Evolutionary conservation across 495 filamentous ascomycete genomes (phyloP), one percentile per base, ranked within the genome.

Genomic region (Evernia prunastri): DNA sequence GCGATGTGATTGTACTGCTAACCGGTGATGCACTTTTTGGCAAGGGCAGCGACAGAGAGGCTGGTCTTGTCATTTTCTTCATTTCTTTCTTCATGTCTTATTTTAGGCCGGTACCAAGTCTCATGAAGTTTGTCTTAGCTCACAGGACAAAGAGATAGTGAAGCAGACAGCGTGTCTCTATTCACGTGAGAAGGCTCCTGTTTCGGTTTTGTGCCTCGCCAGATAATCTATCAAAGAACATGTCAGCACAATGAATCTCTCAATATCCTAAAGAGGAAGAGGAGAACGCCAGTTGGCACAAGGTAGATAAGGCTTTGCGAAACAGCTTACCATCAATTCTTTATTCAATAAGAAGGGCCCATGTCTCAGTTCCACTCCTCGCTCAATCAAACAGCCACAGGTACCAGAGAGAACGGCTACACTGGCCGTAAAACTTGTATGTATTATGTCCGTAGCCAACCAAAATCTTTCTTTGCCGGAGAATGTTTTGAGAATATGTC

Each of bases 1-100:
- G 39, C 20, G 69, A 71, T 17, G 61, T 65, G 13, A 69, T 60
- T 12, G 61, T 45, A 29, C 64, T 67, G 54, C 64, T 67, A 6
- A 69, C 61, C 11, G 61, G 54, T 23, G 69, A 69, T 29, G 49
- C 54, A 29, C 49, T 60, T 54, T 35, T 56, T 31, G 69, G 61
- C 45, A 67, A 56, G n/a, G 64, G 40, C 31, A 71, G 27, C 12
- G 64, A 64, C 13, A 71, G 58, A 39, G 64, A 63, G 33, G 53
- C 45, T 7, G 61, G 66, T 58, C 63, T 64, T 9, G 51, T 35
- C 31, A 62, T 64, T 18, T 58, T 39, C 51, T 31, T 53, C 31
- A 42, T 57, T 13, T 25, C 29, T 18, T 58, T 39, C 51, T 31
- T 53, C 31, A 42, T 57, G 20, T 25, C 29, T 63, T 42, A 23